These are phyloP conservation scores for Moesziomyces globuligerus DNA, from an alignment of 1,284 basidiomycete genomes.

Conservation along the genomic window DNA sequence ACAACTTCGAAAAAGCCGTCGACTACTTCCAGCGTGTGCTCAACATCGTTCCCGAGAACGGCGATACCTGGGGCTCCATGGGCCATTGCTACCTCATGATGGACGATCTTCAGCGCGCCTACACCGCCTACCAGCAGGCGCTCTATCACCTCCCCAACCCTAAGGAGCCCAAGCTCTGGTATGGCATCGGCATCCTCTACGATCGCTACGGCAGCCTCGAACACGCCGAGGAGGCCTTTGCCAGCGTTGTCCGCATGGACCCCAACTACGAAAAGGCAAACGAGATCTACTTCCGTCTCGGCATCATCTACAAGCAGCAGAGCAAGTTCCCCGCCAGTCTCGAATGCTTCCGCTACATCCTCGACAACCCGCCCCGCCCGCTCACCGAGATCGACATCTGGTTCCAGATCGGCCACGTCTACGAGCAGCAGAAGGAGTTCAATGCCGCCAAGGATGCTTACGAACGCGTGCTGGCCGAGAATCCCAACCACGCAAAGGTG, in stretches of 20 bases:
- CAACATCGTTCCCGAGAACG: conserved; percentile 71
- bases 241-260: conserved; percentile 95
- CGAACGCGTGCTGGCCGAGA: conserved; percentile 92
- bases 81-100: conserved; percentile 99
- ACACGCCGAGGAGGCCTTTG: conserved; percentile 97
- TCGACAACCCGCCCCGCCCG: conserved; percentile 92
- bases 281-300: conserved; percentile 96
- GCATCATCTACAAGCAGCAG: conserved; percentile 99
- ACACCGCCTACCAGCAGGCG: conserved; percentile 98
- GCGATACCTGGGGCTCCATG: conserved; percentile 67
- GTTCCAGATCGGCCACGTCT: conserved; percentile 99
- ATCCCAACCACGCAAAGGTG: conserved; percentile 94
- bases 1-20: conserved; percentile 76
- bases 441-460: conserved; percentile 92
- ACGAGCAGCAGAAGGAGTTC: conserved; percentile 96
- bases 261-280: conserved; percentile 99
- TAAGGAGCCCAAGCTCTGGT: conserved; percentile 99
- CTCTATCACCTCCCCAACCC: conserved; percentile 94
- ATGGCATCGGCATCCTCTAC: conserved; percentile 98
- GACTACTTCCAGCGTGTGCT: conserved; percentile 94
- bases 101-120: conserved; percentile 97
- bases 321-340: conserved; percentile 76
- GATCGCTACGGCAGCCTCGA: conserved; percentile 98
- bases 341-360: conserved; percentile 84
- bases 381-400: conserved; percentile 97